These are phyloP conservation scores for Raffaelea ambrosiae DNA, from an alignment of 2,329 filamentous ascomycete species.

Conservation along the genomic window DNA sequence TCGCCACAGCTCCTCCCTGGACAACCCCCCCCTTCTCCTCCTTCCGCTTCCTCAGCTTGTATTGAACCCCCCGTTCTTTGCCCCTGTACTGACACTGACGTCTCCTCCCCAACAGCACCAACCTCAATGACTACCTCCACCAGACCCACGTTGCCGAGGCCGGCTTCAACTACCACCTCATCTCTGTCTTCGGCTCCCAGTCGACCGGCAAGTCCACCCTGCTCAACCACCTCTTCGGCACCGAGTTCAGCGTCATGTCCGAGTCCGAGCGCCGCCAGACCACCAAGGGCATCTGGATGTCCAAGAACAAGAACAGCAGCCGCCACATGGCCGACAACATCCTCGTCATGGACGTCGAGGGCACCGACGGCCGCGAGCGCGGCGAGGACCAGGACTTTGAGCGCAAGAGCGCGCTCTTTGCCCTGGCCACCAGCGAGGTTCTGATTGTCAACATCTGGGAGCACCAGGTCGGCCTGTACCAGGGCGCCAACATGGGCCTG, in stretches of 20 bases:
- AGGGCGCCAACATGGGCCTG: constrained; percentile 97
- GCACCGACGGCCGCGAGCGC: constrained; percentile 89
- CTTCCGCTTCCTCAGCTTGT: not conserved
- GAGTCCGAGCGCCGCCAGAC: constrained; percentile 91
- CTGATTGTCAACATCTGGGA: constrained; percentile 99
- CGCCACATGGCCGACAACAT: constrained; percentile 90
- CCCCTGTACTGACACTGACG: constrained; percentile 12
- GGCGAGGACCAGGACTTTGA: constrained; percentile 99
- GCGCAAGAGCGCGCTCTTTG: constrained; percentile 94
- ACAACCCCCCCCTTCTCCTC: not conserved
- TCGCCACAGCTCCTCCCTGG: too few relatives aligned
- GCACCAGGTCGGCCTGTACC: constrained; percentile 94
- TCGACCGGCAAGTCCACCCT: constrained; percentile 97
- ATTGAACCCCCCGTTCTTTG: not conserved
- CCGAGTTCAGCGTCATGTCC: constrained; percentile 95
- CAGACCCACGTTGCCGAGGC: constrained; percentile 72
- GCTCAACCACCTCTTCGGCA: constrained; percentile 91
- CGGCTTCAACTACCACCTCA: constrained; percentile 98
- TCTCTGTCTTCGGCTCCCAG: constrained; percentile 97
- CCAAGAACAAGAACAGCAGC: constrained; percentile 73
- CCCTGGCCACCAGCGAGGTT: constrained; percentile 93
- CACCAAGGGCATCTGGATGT: constrained; percentile 99
- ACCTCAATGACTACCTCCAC: constrained; percentile 74
- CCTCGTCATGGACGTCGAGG: constrained; percentile 98
- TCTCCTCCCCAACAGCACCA: constrained; percentile 56